Evolutionary conservation across 805 yeast species (phyloP).

Genomic region (Jamesozyma hellenica): DNA sequence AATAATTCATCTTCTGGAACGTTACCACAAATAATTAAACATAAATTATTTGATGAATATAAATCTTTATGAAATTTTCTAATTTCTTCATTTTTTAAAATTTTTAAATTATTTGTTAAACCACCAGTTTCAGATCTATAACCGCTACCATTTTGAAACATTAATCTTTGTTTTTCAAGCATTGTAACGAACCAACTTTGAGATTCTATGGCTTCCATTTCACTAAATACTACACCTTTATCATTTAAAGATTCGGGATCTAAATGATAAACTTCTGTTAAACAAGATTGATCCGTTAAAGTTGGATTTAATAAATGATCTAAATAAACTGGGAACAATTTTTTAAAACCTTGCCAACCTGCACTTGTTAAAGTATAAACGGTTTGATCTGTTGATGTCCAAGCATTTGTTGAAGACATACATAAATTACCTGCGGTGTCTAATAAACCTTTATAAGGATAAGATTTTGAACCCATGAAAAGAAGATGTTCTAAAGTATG

Average conservation of each 20-base stretch:
- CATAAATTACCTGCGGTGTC: slow-evolving; percentile 80
- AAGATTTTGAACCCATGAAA: slow-evolving; percentile 85
- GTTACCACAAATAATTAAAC: slow-evolving; percentile 77
- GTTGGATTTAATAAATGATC: slow-evolving; percentile 84
- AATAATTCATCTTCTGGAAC: slow-evolving; percentile 69
- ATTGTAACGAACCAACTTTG: slow-evolving; percentile 60
- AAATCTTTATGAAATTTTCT: slow-evolving; percentile 58
- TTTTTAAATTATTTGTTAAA: slow-evolving; percentile 62
- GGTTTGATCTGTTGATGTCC: slow-evolving; percentile 95
- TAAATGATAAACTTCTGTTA: slow-evolving; percentile 90
- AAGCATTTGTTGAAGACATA: slow-evolving; percentile 84
- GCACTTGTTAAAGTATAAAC: slow-evolving; percentile 87
- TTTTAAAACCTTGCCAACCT: slow-evolving; percentile 90
- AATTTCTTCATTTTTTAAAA: slow-evolving; percentile 62
- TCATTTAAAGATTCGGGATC: slow-evolving; percentile 78
- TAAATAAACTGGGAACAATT: slow-evolving; percentile 75
- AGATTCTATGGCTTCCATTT: slow-evolving; percentile 89
- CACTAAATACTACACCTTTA: slow-evolving; percentile 93
- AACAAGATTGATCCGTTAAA: slow-evolving; percentile 77
- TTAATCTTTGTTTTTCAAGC: slow-evolving; percentile 47
- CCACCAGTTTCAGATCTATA: slow-evolving; percentile 95
- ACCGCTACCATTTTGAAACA: slow-evolving; percentile 56
- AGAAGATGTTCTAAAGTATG: slow-evolving; percentile 91
- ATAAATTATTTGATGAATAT: slow-evolving; percentile 77
- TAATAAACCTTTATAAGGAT: slow-evolving; percentile 83